Conservation (phyloP, 2,329 filamentous ascomycete species). For the Zymoseptoria tritici region DNA sequence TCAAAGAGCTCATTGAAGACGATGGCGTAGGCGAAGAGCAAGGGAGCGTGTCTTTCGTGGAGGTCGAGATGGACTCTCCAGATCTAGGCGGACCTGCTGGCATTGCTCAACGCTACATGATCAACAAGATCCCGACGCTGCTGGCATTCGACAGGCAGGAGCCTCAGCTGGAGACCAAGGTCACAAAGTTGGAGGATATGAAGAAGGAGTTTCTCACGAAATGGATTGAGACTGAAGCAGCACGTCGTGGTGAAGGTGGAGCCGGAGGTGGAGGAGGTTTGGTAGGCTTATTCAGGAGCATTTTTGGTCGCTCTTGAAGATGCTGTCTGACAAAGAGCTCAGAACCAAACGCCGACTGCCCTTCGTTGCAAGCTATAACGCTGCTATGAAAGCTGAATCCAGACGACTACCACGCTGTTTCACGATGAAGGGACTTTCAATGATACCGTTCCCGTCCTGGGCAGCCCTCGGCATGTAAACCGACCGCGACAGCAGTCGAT, state of each 20-base stretch:
- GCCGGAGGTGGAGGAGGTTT: slow-evolving; percentile 32
- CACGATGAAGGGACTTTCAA: no score
- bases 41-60: slow-evolving; percentile 41
- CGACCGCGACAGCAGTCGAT: no score
- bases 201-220: slow-evolving; percentile 37
- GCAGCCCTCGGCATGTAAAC: no score
- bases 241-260: slow-evolving; percentile 39
- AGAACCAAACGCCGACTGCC: not conserved
- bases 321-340: not conserved
- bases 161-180: slow-evolving; percentile 41
- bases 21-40: slow-evolving; percentile 38
- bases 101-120: slow-evolving; percentile 36
- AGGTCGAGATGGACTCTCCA: slow-evolving; percentile 42
- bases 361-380: not conserved
- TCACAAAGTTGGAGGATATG: slow-evolving; percentile 39
- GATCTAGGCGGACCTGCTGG: slow-evolving; percentile 34
- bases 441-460: no score
- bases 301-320: slow-evolving; percentile 24
- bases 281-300: slow-evolving; percentile 29
- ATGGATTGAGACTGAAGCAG: slow-evolving; percentile 44
- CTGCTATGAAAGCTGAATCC: not conserved
- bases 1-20: slow-evolving; percentile 37
- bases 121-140: slow-evolving; percentile 43
- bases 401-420: not conserved
- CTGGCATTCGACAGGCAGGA: slow-evolving; percentile 45